These are phyloP conservation scores for Ceriops decandra DNA, from an alignment of 345 rosid species.

Conservation along the genomic window DNA sequence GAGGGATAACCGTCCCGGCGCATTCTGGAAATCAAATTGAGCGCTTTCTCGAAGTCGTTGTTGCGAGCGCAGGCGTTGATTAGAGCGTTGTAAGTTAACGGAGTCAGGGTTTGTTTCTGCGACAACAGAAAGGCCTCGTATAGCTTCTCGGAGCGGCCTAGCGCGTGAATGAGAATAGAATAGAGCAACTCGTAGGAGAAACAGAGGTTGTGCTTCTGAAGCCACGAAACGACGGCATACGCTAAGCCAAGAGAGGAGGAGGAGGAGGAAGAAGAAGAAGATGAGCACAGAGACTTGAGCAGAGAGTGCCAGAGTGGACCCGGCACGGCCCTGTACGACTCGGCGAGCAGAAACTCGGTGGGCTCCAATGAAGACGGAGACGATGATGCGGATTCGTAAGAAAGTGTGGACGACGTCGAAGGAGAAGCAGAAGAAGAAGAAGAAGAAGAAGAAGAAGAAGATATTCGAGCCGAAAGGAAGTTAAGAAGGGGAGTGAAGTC, in stretches of 20 bases:
- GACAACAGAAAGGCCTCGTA: constrained; percentile 92
- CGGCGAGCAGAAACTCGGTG: constrained; percentile 64
- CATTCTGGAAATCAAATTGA: constrained; percentile 81
- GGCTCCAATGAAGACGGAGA: constrained; percentile 52
- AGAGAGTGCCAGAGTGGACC: constrained; percentile 88
- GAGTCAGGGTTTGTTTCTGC: constrained; percentile 64
- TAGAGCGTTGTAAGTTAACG: constrained; percentile 87
- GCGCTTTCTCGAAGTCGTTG: constrained; percentile 77
- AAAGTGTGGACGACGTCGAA: constrained; percentile 18
- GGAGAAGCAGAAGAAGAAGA: constrained; percentile 28
- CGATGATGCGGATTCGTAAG: constrained; percentile 23
- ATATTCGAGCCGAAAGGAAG: constrained; percentile 41
- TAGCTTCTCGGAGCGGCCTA: constrained; percentile 92
- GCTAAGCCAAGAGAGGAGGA: constrained; percentile 52
- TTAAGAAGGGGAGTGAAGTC: constrained; percentile 85
- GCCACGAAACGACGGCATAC: constrained; percentile 85
- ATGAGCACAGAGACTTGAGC: constrained; percentile 58
- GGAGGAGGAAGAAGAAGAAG: constrained; percentile 52
- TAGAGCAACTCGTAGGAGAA: constrained; percentile 93
- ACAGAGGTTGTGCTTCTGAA: constrained; percentile 82
- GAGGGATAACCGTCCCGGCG: constrained; percentile 79
- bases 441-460: constrained; percentile 23
- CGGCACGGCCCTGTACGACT: constrained; percentile 80
- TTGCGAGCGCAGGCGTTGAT: constrained; percentile 88
- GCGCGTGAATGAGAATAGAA: constrained; percentile 84